phyloP scores from a whole-genome alignment of 805 yeast species.

The Lipomyces sp. region DNA sequence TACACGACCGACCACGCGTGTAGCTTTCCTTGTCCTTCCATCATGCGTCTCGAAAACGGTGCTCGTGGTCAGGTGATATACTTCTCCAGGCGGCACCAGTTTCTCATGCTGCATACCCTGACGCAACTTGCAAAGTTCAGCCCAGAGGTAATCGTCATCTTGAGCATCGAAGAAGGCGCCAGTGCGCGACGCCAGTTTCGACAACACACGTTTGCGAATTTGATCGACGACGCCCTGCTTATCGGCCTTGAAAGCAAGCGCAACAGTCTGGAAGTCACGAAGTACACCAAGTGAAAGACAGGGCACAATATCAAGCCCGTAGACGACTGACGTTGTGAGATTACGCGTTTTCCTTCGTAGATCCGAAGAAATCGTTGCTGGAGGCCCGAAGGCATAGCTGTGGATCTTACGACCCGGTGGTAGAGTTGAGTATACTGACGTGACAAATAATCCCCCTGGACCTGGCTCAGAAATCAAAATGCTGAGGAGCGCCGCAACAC shows the following conservation, averaged over 20 bases:
- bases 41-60: slow-evolving; percentile 41
- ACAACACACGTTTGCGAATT: slow-evolving; percentile 39
- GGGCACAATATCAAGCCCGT: slow-evolving; percentile 46
- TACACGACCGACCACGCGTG: slow-evolving; percentile 41
- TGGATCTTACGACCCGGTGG: slow-evolving; percentile 43
- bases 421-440: slow-evolving; percentile 36
- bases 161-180: slow-evolving; percentile 38
- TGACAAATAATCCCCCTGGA: slow-evolving; percentile 36
- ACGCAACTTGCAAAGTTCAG: slow-evolving; percentile 42
- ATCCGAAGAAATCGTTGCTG: slow-evolving; percentile 42
- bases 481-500: slow-evolving; percentile 44
- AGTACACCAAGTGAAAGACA: slow-evolving; percentile 45
- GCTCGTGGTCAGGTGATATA: slow-evolving; percentile 43
- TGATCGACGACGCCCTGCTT: slow-evolving; percentile 40
- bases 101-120: slow-evolving; percentile 44
- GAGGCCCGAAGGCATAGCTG: slow-evolving; percentile 46
- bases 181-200: slow-evolving; percentile 40
- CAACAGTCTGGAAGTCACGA: slow-evolving; percentile 43
- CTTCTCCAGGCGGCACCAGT: slow-evolving; percentile 46
- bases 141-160: slow-evolving; percentile 42
- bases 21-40: slow-evolving; percentile 40
- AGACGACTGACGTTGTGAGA: slow-evolving; percentile 44
- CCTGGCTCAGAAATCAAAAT: slow-evolving; percentile 40
- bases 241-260: slow-evolving; percentile 41
- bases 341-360: slow-evolving; percentile 40